These are phyloP conservation scores for Volvox carteri DNA, from an alignment of 163 green algal genomes.

Conservation along the genomic window DNA sequence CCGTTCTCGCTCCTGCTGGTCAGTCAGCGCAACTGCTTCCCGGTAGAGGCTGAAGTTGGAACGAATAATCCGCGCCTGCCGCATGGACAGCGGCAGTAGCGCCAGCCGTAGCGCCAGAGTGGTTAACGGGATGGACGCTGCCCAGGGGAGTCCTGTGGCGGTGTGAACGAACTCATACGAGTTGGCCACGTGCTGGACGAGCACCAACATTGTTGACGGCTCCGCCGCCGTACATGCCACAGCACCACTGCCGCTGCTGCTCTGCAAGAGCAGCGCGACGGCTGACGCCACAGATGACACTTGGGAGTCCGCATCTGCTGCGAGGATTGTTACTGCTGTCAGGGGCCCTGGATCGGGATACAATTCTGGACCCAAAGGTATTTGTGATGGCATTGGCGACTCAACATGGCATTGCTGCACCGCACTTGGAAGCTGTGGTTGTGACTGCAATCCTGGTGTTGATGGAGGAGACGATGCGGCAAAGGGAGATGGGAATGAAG, in stretches of 20 bases:
- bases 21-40: conserved; percentile 63
- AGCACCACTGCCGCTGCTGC: background rate
- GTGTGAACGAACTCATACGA: conserved; percentile 68
- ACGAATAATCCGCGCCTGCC: conserved; percentile 66
- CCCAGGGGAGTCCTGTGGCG: conserved; percentile 83
- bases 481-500: too few relatives aligned
- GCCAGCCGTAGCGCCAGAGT: conserved; percentile 69
- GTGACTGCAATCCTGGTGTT: too few relatives aligned
- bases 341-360: background rate
- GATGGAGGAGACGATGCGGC: too few relatives aligned
- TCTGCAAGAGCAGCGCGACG: too few relatives aligned
- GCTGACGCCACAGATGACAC: too few relatives aligned
- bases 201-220: background rate
- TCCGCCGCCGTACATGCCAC: background rate
- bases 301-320: too few relatives aligned
- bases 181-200: conserved; percentile 17
- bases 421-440: too few relatives aligned
- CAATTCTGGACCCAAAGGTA: background rate
- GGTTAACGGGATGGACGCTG: conserved; percentile 72
- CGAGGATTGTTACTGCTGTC: too few relatives aligned
- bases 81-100: conserved; percentile 79
- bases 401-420: too few relatives aligned
- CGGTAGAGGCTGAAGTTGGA: conserved; percentile 70
- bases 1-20: conserved; percentile 50
- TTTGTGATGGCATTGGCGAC: too few relatives aligned